Evolutionary conservation across 2,329 filamentous ascomycete genomes (phyloP).

Genomic region (Colletotrichum sp.): DNA sequence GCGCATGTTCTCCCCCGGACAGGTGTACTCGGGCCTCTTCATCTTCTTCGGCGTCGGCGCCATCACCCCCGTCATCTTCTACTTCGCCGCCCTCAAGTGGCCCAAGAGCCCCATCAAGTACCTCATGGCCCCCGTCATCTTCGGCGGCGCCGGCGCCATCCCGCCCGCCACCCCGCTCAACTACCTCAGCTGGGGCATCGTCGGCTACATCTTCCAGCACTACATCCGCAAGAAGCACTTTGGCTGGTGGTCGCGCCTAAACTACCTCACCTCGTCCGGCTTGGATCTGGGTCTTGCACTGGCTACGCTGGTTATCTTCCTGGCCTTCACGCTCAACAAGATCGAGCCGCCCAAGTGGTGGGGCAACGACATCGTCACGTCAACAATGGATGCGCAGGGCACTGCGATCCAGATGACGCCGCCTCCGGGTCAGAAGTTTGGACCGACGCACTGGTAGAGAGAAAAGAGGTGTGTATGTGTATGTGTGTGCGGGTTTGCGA

Average conservation of each 20-base stretch:
- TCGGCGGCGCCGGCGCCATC: conserved; percentile 62
- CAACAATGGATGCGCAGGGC: conserved; percentile 66
- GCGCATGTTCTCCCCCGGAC: conserved; percentile 67
- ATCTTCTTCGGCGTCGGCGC: conserved; percentile 64
- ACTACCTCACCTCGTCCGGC: conserved; percentile 73
- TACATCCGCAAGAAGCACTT: conserved; percentile 67
- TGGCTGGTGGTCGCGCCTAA: conserved; percentile 76
- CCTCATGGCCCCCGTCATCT: conserved; percentile 67
- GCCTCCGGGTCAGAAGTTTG: conserved; percentile 62
- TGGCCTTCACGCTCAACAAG: conserved; percentile 69
- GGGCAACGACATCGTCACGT: conserved; percentile 64
- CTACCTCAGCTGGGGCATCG: conserved; percentile 75
- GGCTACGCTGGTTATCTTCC: conserved; percentile 72
- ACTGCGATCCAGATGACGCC: conserved; percentile 63
- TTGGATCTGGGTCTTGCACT: conserved; percentile 73
- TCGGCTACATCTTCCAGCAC: conserved; percentile 75
- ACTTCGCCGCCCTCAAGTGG: conserved; percentile 52
- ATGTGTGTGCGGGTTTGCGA: background rate
- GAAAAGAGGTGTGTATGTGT: background rate
- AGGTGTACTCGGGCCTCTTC: conserved; percentile 66
- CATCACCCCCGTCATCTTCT: conserved; percentile 55
- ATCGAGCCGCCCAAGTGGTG: conserved; percentile 71
- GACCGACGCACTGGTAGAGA: conserved; percentile 59
- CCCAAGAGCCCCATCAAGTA: conserved; percentile 55
- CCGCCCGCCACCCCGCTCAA: conserved; percentile 75